phyloP scores from a whole-genome alignment of 306 rosid genomes.

The Alnus rubra region DNA sequence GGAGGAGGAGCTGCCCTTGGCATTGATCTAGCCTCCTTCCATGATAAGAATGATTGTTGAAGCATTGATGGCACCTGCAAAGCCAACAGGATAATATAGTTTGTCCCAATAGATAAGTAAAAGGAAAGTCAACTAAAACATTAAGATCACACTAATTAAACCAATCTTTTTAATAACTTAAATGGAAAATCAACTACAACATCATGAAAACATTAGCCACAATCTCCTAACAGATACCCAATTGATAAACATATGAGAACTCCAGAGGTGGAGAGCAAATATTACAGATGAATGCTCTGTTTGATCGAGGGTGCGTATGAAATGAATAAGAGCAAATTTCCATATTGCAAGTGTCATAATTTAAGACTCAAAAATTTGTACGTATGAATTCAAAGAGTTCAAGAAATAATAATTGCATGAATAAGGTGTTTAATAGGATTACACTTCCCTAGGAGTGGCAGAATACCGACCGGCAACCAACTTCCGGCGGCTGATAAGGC shows the following conservation, averaged over 20 bases:
- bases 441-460: too few species aligned
- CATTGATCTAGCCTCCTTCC: constrained; percentile 51
- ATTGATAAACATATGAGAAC: not conserved
- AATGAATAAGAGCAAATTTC: not conserved
- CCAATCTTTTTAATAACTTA: not conserved
- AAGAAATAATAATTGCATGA: not conserved
- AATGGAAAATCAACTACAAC: not conserved
- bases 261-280: not conserved
- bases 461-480: too few species aligned
- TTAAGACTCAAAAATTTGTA: not conserved
- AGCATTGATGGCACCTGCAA: constrained; percentile 74
- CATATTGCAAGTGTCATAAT: not conserved
- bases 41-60: constrained; percentile 53
- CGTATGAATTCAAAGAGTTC: not conserved
- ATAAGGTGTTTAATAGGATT: not conserved
- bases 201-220: not conserved
- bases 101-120: not conserved
- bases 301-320: not conserved
- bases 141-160: not conserved
- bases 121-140: not conserved
- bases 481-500: too few species aligned
- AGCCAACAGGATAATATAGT: constrained; percentile 26
- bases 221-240: not conserved
- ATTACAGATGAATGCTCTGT: not conserved
- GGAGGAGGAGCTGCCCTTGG: constrained; percentile 31